Evolutionary conservation across 2,329 filamentous ascomycete species (phyloP).

Genomic region (Malbranchea cinnamomea): DNA sequence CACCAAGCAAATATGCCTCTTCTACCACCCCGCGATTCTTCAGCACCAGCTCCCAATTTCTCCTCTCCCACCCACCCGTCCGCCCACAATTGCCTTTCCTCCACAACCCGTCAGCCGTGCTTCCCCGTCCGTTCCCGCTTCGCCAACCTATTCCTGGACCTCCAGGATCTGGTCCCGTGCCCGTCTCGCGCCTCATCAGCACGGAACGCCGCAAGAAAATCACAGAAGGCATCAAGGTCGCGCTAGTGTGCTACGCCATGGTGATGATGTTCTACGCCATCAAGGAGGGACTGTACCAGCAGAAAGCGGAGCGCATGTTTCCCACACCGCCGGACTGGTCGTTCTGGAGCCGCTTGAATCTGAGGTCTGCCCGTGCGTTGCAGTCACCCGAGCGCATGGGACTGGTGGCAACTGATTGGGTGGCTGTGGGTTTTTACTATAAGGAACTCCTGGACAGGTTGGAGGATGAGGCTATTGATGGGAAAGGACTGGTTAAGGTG

Average conservation of each 20-base stretch:
- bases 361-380: conserved; percentile 49
- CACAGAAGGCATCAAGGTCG: conserved; percentile 54
- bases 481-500: conserved; percentile 46
- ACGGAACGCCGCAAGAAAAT: conserved; percentile 56
- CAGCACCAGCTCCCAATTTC: conserved; percentile 40
- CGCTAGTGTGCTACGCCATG: conserved; percentile 56
- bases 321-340: conserved; percentile 76
- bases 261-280: conserved; percentile 45
- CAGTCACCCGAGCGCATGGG: conserved; percentile 42
- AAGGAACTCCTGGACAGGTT: conserved; percentile 47
- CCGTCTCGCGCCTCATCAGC: conserved; percentile 34
- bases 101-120: conserved; percentile 36
- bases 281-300: conserved; percentile 53
- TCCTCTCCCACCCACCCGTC: conserved; percentile 34
- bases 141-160: conserved; percentile 11
- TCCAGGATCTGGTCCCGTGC: conserved; percentile 14
- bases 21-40: conserved; percentile 34
- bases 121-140: conserved; percentile 39
- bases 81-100: conserved; percentile 54
- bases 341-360: conserved; percentile 51
- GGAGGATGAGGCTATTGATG: conserved; percentile 55
- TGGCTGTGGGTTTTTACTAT: conserved; percentile 46
- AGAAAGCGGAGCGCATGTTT: conserved; percentile 57
- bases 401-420: conserved; percentile 50
- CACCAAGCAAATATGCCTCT: conserved; percentile 15